Conservation (phyloP, 2,329 filamentous ascomycete species). For the Pseudogymnoascus sp. region DNA sequence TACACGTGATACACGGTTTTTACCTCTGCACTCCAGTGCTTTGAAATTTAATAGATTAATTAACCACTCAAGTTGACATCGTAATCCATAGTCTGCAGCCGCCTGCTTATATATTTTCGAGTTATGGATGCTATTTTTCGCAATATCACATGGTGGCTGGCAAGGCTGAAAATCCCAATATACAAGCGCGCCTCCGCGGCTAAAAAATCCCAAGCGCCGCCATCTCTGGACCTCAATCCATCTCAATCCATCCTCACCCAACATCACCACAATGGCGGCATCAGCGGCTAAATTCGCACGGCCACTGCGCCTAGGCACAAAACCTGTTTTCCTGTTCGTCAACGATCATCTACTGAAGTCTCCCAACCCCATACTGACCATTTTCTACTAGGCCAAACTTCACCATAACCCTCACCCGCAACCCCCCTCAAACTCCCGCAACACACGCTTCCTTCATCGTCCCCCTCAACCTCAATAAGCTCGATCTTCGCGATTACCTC, state of each 20-base stretch:
- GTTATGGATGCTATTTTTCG: neutral
- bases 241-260: constrained; percentile 2
- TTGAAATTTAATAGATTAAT: neutral
- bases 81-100: neutral
- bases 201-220: constrained; percentile 8
- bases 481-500: constrained; percentile 93
- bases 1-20: neutral
- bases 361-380: neutral
- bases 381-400: constrained; percentile 60
- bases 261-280: constrained; percentile 1
- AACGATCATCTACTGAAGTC: neutral
- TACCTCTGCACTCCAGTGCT: neutral
- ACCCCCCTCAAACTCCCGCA: constrained; percentile 56
- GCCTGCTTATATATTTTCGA: neutral
- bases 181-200: constrained; percentile 4
- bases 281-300: constrained; percentile 1
- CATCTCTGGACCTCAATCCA: constrained; percentile 6
- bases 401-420: constrained; percentile 68
- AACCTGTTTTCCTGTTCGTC: constrained; percentile 40
- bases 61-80: neutral
- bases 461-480: constrained; percentile 87
- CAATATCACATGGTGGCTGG: neutral
- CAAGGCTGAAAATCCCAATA: neutral
- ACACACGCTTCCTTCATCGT: constrained; percentile 85
- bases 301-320: constrained; percentile 26